Base-by-base conservation (phyloP, 441 rosid species). In the Aquilaria agallochum region DNA sequence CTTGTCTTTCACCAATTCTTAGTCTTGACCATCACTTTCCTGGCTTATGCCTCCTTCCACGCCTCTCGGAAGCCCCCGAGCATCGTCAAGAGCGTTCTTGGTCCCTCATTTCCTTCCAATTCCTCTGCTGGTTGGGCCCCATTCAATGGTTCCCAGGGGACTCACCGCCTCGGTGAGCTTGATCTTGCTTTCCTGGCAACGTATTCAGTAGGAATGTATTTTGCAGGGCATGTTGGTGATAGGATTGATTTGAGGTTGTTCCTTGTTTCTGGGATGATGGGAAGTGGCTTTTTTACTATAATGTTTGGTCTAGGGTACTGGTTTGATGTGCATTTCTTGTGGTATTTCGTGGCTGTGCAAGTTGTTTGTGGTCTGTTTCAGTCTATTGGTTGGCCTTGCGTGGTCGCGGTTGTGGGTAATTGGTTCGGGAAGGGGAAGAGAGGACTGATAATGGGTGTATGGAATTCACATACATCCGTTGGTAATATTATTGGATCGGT, bases 1-100 rank as follows among this genome's bases (percentile, higher is more conserved):
- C 74, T 85, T 27, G 45, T 69, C 63, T 90, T 90, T 75, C 88
- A 93, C 74, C 83, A 80, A 76, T 62, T 78, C 68, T 33, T 68
- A 11, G 81, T 80, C 62, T 74, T 90, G 6, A 20, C 78, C 68
- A 66, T 93, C 65, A 93, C 98, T 1, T 90, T 90, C 72, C 59
- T 93, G 14, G 96, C 97, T 11, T 88, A 93, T 44, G 96, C 97
- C 31, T 88, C 97, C 10, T 88, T 93, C 61, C 97, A 93, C 57
- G 98, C 97, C 58, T 93, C 98, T n/a, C 81, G 97, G 15, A 93
- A 93, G 66, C 97, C 98, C 30, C 96, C 90, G 0, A 93, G 98
- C 79, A 90, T 93, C 31, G 97, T 93, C 62, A 93, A 93, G 70
- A 89, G 97, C 69, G 86, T 90, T 11, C 88, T 93, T 40, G 96